Percentiles rank a stretch among this genome's conserved stretches.
phyloP scores from a whole-genome alignment of 371 early-diverging fungal genomes.

The Mucor mucedo region DNA sequence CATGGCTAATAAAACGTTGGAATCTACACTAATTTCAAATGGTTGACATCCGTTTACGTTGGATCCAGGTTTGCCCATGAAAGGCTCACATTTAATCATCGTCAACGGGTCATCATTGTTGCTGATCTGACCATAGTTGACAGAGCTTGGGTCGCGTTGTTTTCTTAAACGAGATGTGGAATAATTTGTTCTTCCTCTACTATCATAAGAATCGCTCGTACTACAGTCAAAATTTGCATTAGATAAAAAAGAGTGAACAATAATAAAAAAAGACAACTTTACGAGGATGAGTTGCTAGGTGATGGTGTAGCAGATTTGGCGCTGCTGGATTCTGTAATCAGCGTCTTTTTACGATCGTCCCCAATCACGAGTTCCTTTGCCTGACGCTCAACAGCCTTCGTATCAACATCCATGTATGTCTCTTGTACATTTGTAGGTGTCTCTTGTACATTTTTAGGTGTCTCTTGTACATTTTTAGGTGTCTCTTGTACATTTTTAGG shows the following conservation, averaged over 20 bases:
- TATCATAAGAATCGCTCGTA: slow-evolving; percentile 36
- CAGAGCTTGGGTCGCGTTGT: slow-evolving; percentile 38
- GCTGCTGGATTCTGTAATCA: background rate
- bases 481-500: too few species aligned
- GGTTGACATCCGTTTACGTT: slow-evolving; percentile 75
- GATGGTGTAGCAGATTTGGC: slow-evolving; percentile 8
- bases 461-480: too few species aligned
- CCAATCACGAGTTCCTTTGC: slow-evolving; percentile 8
- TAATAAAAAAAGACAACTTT: background rate
- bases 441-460: too few species aligned
- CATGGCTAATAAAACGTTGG: slow-evolving; percentile 81
- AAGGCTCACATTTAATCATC: slow-evolving; percentile 82
- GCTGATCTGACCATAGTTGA: slow-evolving; percentile 40
- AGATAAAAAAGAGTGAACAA: background rate
- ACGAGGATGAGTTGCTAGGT: slow-evolving; percentile 10
- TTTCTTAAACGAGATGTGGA: slow-evolving; percentile 45
- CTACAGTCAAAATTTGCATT: background rate
- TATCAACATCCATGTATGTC: background rate
- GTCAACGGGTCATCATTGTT: slow-evolving; percentile 72
- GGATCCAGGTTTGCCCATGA: slow-evolving; percentile 72
- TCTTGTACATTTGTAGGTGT: too few species aligned
- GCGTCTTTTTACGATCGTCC: slow-evolving; percentile 6
- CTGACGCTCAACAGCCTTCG: slow-evolving; percentile 7
- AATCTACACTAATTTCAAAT: slow-evolving; percentile 72
- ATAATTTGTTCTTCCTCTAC: slow-evolving; percentile 51